Evolutionary conservation across 2,329 filamentous ascomycete genomes (phyloP), one percentile per base, ranked within the genome.

Genomic region (Aspergillus uvarum): DNA sequence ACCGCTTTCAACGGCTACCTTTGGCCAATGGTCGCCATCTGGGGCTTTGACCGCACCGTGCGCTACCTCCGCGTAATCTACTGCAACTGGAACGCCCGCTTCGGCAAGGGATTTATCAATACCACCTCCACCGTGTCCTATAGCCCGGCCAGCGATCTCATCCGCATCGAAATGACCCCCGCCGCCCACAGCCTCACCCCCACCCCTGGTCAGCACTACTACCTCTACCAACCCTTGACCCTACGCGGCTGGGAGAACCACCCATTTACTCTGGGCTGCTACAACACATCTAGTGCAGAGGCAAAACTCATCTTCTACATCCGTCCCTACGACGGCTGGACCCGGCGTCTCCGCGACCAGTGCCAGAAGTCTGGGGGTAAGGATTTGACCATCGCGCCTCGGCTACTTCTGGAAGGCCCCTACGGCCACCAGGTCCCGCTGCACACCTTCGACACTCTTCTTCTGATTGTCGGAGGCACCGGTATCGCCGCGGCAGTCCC

Each of bases 191-290:
- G 47, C 4, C 48, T 53, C 26, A 60, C 4, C 11, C 58, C 54
- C 3, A 12, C 8, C 4, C 49, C 58, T 0, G 81, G 81, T 5
- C 74, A 77, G 10, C 79, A 81, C 65, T 83, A 81, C 61, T 82
- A 78, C 65, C 67, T 83, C 7, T 81, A 82, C 58, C 72, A 76
- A 49, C 73, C 77, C 0, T 59, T 74, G 2, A 71, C 69, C 24
- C 71, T 77, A 52, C 67, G 70, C 21, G 72, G 77, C 0, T 82
- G 77, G 66, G 77, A 83, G 56, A 82, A 77, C 58, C 81, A 83
- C 60, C 81, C 81, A 2, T 82, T 83, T 65, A 79, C 76, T 0
- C 61, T 78, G 22, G 60, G 51, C 22, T 56, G 31, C 31, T 48
- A 48, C 72, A 75, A 5, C 80, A 81, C 65, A 74, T 77, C 50